Evolutionary conservation across 176 grass and related monocot species (phyloP).

Genomic region (Phoenix dactylifera): DNA sequence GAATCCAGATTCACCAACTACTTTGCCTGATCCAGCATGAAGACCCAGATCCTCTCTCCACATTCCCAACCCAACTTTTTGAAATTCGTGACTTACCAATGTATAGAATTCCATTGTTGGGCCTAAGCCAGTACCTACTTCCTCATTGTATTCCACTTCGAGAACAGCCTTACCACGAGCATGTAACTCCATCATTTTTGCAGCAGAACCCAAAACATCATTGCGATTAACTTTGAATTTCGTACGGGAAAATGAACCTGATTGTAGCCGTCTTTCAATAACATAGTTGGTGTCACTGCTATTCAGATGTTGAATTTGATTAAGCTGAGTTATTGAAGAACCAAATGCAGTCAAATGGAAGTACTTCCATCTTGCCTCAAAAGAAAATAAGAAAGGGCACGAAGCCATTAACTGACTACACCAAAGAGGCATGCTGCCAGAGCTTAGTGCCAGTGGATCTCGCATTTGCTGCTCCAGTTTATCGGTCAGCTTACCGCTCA

Average conservation of each 20-base stretch:
- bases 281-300: constrained; percentile 14
- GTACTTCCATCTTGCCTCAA: constrained; percentile 88
- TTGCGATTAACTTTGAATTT: constrained; percentile 84
- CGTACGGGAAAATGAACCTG: constrained; percentile 30
- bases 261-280: constrained; percentile 16
- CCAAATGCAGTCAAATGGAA: constrained; percentile 73
- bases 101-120: constrained; percentile 86
- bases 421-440: constrained; percentile 72
- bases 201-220: constrained; percentile 56
- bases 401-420: constrained; percentile 67
- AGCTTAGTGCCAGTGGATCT: constrained; percentile 62
- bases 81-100: constrained; percentile 70
- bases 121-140: constrained; percentile 82
- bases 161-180: constrained; percentile 43
- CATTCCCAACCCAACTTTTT: constrained; percentile 60
- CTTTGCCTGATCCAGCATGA: constrained; percentile 18
- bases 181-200: constrained; percentile 61
- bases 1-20: constrained; percentile 20
- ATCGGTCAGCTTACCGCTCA: constrained; percentile 78
- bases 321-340: constrained; percentile 37
- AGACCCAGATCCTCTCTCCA: constrained; percentile 52
- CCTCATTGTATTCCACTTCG: constrained; percentile 66
- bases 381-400: constrained; percentile 98
- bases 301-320: constrained; percentile 29
- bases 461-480: constrained; percentile 97